Conservation (phyloP, 2,329 filamentous ascomycete species). For the Drechslerella dactyloides region DNA sequence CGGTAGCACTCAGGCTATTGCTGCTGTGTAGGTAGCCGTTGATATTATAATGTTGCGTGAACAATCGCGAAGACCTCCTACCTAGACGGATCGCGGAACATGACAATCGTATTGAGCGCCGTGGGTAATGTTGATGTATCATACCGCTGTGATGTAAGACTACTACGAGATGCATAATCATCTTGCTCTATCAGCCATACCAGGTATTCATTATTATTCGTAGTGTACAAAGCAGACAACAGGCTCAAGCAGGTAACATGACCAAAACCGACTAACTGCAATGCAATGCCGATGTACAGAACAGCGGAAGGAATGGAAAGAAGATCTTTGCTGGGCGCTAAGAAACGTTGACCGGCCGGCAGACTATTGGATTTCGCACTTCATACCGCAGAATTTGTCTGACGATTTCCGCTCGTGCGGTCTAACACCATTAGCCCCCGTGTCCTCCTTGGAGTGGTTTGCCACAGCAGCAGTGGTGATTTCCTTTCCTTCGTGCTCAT, state of each 20-base stretch:
- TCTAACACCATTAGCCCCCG: not conserved
- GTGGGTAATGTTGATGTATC: not conserved
- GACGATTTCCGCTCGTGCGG: conserved; percentile 21
- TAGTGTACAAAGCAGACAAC: conserved; percentile 4
- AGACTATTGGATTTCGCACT: conserved; percentile 37
- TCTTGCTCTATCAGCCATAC: not conserved
- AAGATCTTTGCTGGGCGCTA: too few species aligned
- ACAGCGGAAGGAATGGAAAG: conserved; percentile 2
- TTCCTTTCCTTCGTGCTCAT: conserved; percentile 33
- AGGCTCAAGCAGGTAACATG: not conserved
- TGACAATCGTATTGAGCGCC: too few species aligned
- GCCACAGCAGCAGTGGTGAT: conserved; percentile 7
- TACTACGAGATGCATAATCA: conserved; percentile 4
- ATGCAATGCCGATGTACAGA: not conserved
- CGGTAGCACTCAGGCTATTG: too few species aligned
- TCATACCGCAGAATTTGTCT: conserved; percentile 46
- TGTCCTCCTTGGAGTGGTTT: conserved; percentile 12
- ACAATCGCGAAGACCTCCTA: too few species aligned
- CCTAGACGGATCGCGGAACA: too few species aligned
- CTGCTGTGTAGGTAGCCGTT: too few species aligned
- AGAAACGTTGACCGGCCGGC: not conserved
- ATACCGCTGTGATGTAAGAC: conserved; percentile 12
- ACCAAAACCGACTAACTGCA: not conserved
- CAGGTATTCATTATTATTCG: not conserved
- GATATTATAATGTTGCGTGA: too few species aligned